Base-by-base conservation (phyloP, 1,139 yeast species). In the Candida dubliniensis region DNA sequence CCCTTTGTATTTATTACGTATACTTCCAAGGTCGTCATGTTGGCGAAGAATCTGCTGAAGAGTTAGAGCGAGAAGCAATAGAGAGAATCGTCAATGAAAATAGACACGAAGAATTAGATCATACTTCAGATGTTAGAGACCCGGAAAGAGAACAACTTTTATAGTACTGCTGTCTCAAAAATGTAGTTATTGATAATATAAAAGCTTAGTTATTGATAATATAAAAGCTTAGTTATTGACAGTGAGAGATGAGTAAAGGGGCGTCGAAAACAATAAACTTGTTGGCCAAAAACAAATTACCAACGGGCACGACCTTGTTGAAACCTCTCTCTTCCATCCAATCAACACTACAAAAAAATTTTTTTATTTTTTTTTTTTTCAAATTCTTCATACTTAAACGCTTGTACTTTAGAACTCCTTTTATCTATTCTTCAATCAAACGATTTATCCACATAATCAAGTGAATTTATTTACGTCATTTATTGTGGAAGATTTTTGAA, bases 1-100 rank as follows among this genome's bases (percentile, higher is more conserved):
- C 54, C 11, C 61, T 70, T 54, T 70, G 75, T 51, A 60, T 70
- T 40, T 70, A 70, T 54, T 70, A 69, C 46, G 69, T 67, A 47
- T 67, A 69, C 51, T 61, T 66, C 26, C 41, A 31, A 24, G 44
- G 35, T 47, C 34, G 31, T 44, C 58, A 52, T 43, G 32, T 23
- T 8, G 7, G n/a, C 13, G 54, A 57, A 29, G 45, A 38, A 14
- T 37, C 41, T 6, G 69, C 70, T 1, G 70, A 66, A 36, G 45
- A 57, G 8, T 53, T 60, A 23, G 76, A 70, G 43, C 52, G 70
- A 44, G 50, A 59, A 29, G 67, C 66, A 9, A 57, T 69, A 3
- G 74, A 66, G 26, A 51, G 68, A 44, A 68, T 68, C 11, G 54
- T 67, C 29, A 64, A 63, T 36, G 64, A 59, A 36, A 69, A 69